Base-by-base conservation (phyloP, 345 rosid species). In the Euclidium syriacum region DNA sequence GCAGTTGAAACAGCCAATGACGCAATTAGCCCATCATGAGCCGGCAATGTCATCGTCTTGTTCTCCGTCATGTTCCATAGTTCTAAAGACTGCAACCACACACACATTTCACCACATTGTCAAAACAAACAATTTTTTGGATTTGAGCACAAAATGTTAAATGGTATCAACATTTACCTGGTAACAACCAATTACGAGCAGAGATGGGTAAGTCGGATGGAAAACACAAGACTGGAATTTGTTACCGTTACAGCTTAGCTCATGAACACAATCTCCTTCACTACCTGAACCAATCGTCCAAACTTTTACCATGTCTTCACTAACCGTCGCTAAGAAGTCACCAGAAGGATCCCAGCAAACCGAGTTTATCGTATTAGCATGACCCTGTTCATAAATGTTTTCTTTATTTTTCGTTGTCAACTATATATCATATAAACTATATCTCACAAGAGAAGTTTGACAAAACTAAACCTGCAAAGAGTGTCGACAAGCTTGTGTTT, bases 331-430 rank as follows among this genome's bases (percentile, higher is more conserved):
- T 44, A 94, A 64, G 55, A 73, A 77, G 53, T 94, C 96, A 9
- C 99, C 99, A 1, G 84, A 68, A 14, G 96, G 83, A 74, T 94
- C 87, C 97, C 99, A 94, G 75, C 96, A 87, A 12, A 94, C 85
- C 1, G 91, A 94, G 62, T 74, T 83, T 68, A 94, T 83, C 17
- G 73, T 67, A 66, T 84, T 94, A n/a, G 78, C 73, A 61, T 90
- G 95, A 38, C 96, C 96, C 99, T 87, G 68, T 25, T 49, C n/a
- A 42, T 39, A 29, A 15, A 24, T 16, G 49, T 6, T 17, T 24
- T 24, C n/a, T n/a, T n/a, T n/a, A n/a, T 0, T 5, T 30, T 40
- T 23, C 51, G 59, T 51, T 44, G 11, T n/a, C n/a, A n/a, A n/a
- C 42, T n/a, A 30, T 39, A n/a, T 25, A 61, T 16, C 26, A 62